Base-by-base conservation (phyloP, 768 basidiomycete genomes). In the Termitomyces sp. region DNA sequence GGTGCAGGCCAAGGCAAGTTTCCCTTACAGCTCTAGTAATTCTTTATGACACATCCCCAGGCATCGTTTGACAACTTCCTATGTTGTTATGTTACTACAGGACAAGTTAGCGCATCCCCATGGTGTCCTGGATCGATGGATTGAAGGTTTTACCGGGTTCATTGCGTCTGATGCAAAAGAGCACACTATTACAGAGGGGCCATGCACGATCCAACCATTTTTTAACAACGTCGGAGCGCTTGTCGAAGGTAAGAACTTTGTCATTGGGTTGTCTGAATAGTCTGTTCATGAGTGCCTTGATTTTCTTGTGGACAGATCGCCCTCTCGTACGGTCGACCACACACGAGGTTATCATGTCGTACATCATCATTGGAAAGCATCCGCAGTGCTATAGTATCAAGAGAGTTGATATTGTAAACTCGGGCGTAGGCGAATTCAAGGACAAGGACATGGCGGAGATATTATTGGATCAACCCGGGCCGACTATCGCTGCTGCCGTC, bases 261-360 rank as follows among this genome's bases (percentile, higher is more conserved):
- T 52, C 11, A 7, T 28, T n/a, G 40, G 15, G 40, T n/a, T n/a
- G n/a, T n/a, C n/a, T n/a, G n/a, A n/a, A n/a, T n/a, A n/a, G n/a
- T n/a, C n/a, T n/a, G n/a, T n/a, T n/a, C n/a, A n/a, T n/a, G n/a
- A n/a, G n/a, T n/a, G n/a, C n/a, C n/a, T n/a, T n/a, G n/a, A n/a
- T n/a, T 4, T n/a, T 38, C 16, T 4, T 35, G 8, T 6, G 12
- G 12, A 54, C 20, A 57, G 56, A 18, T 22, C 33, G 22, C 13
- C 56, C 45, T 5, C 33, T 36, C 22, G 45, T 57, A n/a, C 42
- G 33, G 13, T 35, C 36, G 20, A 48, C 57, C 9, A 49, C 48
- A 15, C 57, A 57, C 24, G 57, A 57, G 15, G 57, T 57, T 3
- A 38, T 57, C 7, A 57, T 57, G 57, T 33, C 36, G 12, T 57